Evolutionary conservation across 495 filamentous ascomycete species (phyloP).

Genomic region (Cercophora newfieldiana): DNA sequence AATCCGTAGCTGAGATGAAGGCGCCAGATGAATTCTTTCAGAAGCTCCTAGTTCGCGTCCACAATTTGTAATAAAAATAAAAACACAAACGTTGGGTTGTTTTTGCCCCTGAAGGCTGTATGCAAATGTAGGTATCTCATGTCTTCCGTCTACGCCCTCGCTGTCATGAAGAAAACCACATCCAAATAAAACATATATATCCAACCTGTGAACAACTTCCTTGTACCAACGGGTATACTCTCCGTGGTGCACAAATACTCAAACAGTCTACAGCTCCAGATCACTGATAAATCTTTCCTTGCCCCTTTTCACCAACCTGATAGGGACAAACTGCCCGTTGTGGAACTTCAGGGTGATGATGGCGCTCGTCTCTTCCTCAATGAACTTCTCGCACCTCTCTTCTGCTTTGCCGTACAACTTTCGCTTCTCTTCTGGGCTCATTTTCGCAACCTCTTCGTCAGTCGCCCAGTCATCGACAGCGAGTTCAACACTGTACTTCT

Average conservation of each 20-base stretch:
- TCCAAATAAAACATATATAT: too few species aligned
- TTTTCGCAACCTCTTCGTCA: slow-evolving; percentile 60
- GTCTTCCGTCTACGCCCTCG: too few species aligned
- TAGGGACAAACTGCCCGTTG: slow-evolving; percentile 49
- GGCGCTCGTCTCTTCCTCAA: slow-evolving; percentile 50
- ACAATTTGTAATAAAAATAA: neutral
- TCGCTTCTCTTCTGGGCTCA: slow-evolving; percentile 50
- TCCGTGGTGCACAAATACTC: neutral
- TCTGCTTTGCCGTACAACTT: slow-evolving; percentile 56
- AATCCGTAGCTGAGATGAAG: neutral
- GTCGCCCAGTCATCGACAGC: slow-evolving; percentile 60
- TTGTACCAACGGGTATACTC: too few species aligned
- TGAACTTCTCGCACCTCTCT: slow-evolving; percentile 43
- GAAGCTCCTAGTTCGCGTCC: neutral
- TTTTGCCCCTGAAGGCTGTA: too few species aligned
- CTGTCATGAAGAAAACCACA: too few species aligned
- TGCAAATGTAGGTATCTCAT: too few species aligned
- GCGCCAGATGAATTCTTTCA: neutral
- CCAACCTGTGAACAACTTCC: neutral
- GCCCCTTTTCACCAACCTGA: slow-evolving; percentile 63
- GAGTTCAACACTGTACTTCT: slow-evolving; percentile 64
- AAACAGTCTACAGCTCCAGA: slow-evolving; percentile 26
- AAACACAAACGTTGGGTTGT: too few species aligned
- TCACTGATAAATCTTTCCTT: slow-evolving; percentile 58
- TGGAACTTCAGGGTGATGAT: slow-evolving; percentile 66